A percentile compares a stretch with the other conserved stretches of the same genome.
phyloP scores from a whole-genome alignment of 1,284 basidiomycete species.

The Somion occarium region DNA sequence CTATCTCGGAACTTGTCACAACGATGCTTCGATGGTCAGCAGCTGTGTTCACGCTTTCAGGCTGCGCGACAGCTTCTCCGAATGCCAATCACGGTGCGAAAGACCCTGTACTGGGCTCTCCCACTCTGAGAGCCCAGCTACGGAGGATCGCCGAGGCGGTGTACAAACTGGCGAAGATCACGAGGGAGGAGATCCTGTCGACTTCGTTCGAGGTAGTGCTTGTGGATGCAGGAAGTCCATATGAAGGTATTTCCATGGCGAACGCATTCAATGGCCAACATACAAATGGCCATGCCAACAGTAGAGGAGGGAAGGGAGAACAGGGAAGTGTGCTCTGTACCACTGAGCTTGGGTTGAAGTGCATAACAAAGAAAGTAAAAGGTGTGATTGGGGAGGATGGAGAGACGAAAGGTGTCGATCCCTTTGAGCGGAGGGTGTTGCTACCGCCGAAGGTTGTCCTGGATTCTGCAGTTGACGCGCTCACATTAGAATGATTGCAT shows the following conservation, averaged over 20 bases:
- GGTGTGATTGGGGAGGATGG: constrained; percentile 19
- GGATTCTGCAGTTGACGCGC: constrained; percentile 58
- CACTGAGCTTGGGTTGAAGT: constrained; percentile 65
- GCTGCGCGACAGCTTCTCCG: constrained; percentile 40
- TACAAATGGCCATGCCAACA: constrained; percentile 7
- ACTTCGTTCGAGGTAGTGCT: constrained; percentile 65
- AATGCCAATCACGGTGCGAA: constrained; percentile 1
- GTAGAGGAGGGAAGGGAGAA: constrained; percentile 1
- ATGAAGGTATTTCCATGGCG: constrained; percentile 50
- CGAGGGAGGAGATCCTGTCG: constrained; percentile 66
- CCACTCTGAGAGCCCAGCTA: constrained; percentile 53
- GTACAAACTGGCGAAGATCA: constrained; percentile 52
- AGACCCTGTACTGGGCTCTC: constrained; percentile 19
- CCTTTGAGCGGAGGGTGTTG: constrained; percentile 54
- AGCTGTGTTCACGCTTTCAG: constrained; percentile 60
- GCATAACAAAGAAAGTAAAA: constrained; percentile 46
- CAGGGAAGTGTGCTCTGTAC: constrained; percentile 47
- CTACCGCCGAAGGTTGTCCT: constrained; percentile 68
- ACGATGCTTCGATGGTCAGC: constrained; percentile 67
- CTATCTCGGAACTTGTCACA: constrained; percentile 60
- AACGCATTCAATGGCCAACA: constrained; percentile 65
- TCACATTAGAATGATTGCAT: background rate
- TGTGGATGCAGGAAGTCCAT: constrained; percentile 45
- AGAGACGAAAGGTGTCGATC: constrained; percentile 27
- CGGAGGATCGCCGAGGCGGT: constrained; percentile 59